Base-by-base conservation (phyloP, 2,329 filamentous ascomycete species). In the Drechslerella coelobrocha region DNA sequence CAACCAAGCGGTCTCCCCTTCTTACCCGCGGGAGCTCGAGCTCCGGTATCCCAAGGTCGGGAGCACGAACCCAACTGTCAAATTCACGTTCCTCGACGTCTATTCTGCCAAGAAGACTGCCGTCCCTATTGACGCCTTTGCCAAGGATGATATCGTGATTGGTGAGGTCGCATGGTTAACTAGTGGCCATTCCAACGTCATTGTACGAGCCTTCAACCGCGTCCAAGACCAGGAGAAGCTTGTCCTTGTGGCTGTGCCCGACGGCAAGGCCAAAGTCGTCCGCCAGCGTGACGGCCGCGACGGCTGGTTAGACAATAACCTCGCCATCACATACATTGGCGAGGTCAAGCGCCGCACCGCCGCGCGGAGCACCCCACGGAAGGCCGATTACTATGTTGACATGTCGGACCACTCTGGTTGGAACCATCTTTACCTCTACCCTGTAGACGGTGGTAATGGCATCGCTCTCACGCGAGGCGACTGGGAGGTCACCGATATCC, bases 91-190 rank as follows among this genome's bases (percentile, higher is more conserved):
- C 0, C 78, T 89, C 1, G 79, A 84, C 19, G 77, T 89, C 10
- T 79, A 79, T 2, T 47, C 73, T 9, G 52, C 69, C n/a, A 80
- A 80, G 1, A 79, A 81, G 4, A 79, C 79, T 1, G 75, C 80
- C 0, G 78, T 88, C 1, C 76, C 82, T 0, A 81, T 88, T 19
- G 82, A 85, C 14, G 85, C 83, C 0, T 89, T 87, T 75, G 79
- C 83, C 7, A 80, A 81, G 0, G 82, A 88, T 7, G 84, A 89
- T 57, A 79, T 87, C 24, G 83, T 90, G 52, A 83, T 90, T 53
- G 87, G 87, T 1, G 87, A 90, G 76, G 83, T 90, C 2, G 82
- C 84, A 0, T 90, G 88, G 88, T 79, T 89, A 19, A 89, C 87
- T 0, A 82, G 85, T 6, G 79, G 79, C 3, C 86, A 89, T 75